Base-by-base conservation (phyloP, 2,329 filamentous ascomycete species). In the Mycocentrospora acerina region DNA sequence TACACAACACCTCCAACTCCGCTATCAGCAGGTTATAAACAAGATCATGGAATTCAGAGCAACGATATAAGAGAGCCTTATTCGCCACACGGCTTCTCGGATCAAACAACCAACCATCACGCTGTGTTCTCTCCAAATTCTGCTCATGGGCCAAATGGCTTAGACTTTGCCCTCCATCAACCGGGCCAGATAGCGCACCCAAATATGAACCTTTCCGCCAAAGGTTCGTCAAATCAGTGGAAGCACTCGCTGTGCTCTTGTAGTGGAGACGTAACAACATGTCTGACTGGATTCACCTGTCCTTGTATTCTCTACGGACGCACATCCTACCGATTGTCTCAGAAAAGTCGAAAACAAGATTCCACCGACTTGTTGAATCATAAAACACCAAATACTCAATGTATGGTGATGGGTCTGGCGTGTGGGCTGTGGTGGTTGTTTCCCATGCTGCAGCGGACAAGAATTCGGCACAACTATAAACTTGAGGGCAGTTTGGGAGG, bases 221-320 rank as follows among this genome's bases (percentile, higher is more conserved):
- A 53, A 2, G 50, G 44, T 13, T 29, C 30, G 2, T 44, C 45
- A 2, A 53, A 52, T 11, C 32, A 50, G 13, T 71, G 67, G 67
- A 57, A 54, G 13, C 52, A 61, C 31, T 50, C 54, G 1, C 52
- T 69, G 2, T 68, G 61, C 40, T 46, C 57, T 13, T 68, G 65
- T 46, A 55, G 53, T 11, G 62, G 54, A 0, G 64, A 73, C 52
- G 32, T 57, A 0, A 48, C 52, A 0, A 70, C 67, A 6, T 70
- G 69, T 34, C 45, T 68, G 7, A 62, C 66, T 4, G 70, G 69
- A 2, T 51, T 67, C 5, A 71, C 67, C 45, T 63, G 67, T 35
- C 72, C 72, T 8, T 75, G 71, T 49, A 56, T 69, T 3, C 40
- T 74, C 7, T 71, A 71, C 45, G 68, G 70, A 4, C 68, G 68